Evolutionary conservation across 352 stramenopile species (phyloP).

Genomic region (Pythium phragmitis): DNA sequence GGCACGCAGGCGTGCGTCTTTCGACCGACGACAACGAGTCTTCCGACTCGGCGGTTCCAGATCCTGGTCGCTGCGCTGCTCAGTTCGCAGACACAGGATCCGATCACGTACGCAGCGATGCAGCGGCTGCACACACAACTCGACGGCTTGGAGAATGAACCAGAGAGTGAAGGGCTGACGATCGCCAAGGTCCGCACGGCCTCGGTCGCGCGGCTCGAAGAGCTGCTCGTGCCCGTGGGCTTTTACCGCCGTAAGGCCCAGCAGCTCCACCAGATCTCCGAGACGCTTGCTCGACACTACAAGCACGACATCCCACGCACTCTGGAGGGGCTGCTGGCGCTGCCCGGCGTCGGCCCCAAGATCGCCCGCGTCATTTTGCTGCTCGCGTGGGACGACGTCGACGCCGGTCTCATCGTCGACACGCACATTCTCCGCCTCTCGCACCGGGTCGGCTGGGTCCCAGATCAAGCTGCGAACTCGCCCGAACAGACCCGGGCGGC

Average conservation of each 20-base stretch:
- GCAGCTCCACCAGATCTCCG: conserved; percentile 55
- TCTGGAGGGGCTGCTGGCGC: conserved; percentile 37
- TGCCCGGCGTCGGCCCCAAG: conserved; percentile 75
- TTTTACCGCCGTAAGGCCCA: conserved; percentile 77
- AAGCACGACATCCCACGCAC: conserved; percentile 49
- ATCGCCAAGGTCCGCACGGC: conserved; percentile 38
- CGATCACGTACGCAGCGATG: conserved; percentile 71
- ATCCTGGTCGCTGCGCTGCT: conserved; percentile 61
- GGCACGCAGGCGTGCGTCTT: conserved; percentile 66
- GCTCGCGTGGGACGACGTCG: conserved; percentile 57
- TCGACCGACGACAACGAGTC: not conserved
- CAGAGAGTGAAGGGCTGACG: conserved; percentile 47
- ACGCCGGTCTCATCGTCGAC: conserved; percentile 71
- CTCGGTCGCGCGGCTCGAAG: conserved; percentile 37
- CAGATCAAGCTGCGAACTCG: conserved; percentile 9
- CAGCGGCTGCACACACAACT: conserved; percentile 49
- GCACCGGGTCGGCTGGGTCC: conserved; percentile 58
- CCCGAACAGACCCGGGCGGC: conserved; percentile 51
- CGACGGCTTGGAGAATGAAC: not conserved
- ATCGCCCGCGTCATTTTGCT: conserved; percentile 67
- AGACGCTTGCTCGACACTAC: conserved; percentile 38
- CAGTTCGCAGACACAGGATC: conserved; percentile 74
- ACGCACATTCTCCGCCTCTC: conserved; percentile 76
- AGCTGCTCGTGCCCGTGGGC: conserved; percentile 60
- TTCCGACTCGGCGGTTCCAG: conserved; percentile 46